Base-by-base conservation (phyloP, 495 filamentous ascomycete species). In the Xylaria bambusicola region DNA sequence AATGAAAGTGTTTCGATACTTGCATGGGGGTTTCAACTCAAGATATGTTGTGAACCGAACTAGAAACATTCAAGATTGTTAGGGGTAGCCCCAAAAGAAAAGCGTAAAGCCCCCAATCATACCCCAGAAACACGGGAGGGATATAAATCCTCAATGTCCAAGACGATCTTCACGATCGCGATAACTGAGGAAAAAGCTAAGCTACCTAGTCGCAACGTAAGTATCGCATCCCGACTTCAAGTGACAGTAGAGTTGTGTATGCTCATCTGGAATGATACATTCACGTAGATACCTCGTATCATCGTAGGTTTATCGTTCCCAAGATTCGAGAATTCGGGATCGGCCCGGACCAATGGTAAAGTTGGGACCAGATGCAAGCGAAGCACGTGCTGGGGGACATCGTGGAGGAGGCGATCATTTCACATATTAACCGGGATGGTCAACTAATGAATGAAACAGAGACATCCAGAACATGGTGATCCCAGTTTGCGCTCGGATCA, bases 341-440 rank as follows among this genome's bases (percentile, higher is more conserved):
- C 55, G 54, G n/a, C 55, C 55, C 55, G 45, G 49, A 35, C 55
- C 33, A 49, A 42, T 21, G 21, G 54, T 21, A 57, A 20, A 36
- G 44, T 36, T 48, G 41, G 54, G 31, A 56, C 55, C 45, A 27
- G 18, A 47, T 38, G 42, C 53, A 36, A 55, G 42, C 24, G 18
- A 12, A 41, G 53, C 53, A 56, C 53, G 53, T 46, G 53, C 47
- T 48, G 15, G 29, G 33, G 47, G 29, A n/a, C 29, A 44, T 56
- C 24, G 24, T 31, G 24, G 12, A 15, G 35, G 27, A 36, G 40
- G 29, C 41, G 26, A 56, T 58, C 55, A 45, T 50, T 58, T 58
- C 45, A 58, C 55, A 49, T 58, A 56, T 56, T 13, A 24, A 35
- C 53, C n/a, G 38, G 53, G 53, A 48, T 46, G 27, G 15, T 27